Base-by-base conservation (phyloP, 2,329 filamentous ascomycete genomes). In the Monascus ruber region DNA sequence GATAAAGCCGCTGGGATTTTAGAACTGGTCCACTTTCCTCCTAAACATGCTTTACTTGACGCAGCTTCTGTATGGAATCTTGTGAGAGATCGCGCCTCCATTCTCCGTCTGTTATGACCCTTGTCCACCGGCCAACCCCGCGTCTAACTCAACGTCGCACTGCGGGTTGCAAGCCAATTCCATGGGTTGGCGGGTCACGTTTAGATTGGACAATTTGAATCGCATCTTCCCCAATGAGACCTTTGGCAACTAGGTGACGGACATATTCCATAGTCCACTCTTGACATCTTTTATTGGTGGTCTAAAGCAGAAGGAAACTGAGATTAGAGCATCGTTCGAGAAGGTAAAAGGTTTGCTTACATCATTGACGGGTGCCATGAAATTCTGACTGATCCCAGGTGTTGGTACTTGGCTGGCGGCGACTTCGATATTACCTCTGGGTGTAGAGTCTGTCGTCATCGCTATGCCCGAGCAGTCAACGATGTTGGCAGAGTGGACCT, bases 221-320 rank as follows among this genome's bases (percentile, higher is more conserved):
- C 1, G 54, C 53, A 5, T 49, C 41, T 1, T 42, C 44, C 0
- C 37, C 50, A 17, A 58, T 45, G 5, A 48, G 35, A 5, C 46
- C 37, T 33, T 50, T 49, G 1, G 40, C 36, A 31, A 58, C 50
- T 1, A 60, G 38, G 28, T 45, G 42, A 2, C 50, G 47, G 8
- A 58, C 40, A 43, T 49, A 60, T 25, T 59, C 56, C 51, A 58
- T 52, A 1, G 54, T 59, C 57, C 56, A 60, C 32, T 59, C 56
- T 34, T 60, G 55, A 34, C 55, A 59, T 36, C 53, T 47, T 38
- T 42, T 57, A 35, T 59, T 59, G n/a, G 48, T 54, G 1, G 43
- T 51, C 56, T 59, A 29, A n/a, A 3, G 36, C 26, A 36, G 10
- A 4, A 8, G 32, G 24, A 9, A 9, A 29, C 6, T 29, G 27